phyloP scores from a whole-genome alignment of 1,139 yeast species.

The Yamadazyma siamensis region DNA sequence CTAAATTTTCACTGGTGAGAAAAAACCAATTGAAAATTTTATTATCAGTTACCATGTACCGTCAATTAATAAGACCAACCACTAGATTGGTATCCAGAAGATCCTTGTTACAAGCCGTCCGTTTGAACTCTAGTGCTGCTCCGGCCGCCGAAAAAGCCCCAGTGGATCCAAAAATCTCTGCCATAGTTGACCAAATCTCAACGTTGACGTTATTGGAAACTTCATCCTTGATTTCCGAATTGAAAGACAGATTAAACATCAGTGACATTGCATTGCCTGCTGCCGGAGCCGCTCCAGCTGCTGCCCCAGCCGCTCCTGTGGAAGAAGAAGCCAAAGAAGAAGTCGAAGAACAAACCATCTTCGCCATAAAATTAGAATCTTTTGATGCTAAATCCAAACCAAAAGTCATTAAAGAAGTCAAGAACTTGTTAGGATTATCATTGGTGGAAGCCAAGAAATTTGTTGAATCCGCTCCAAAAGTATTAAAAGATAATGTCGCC shows the following conservation, averaged over 20 bases:
- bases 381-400: slow-evolving; percentile 96
- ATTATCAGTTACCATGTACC: slow-evolving; percentile 18
- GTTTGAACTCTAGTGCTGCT: slow-evolving; percentile 56
- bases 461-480: slow-evolving; percentile 96
- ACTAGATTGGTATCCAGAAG: slow-evolving; percentile 31
- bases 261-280: slow-evolving; percentile 91
- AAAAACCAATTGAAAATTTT: slow-evolving; percentile 6
- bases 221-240: slow-evolving; percentile 74
- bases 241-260: slow-evolving; percentile 83
- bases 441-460: slow-evolving; percentile 96
- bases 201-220: slow-evolving; percentile 88
- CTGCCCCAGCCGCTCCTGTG: slow-evolving; percentile 68
- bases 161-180: slow-evolving; percentile 83
- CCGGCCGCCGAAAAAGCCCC: slow-evolving; percentile 40
- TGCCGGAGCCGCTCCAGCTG: slow-evolving; percentile 64
- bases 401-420: slow-evolving; percentile 95
- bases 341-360: slow-evolving; percentile 90
- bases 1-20: slow-evolving; percentile 1
- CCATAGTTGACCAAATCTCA: slow-evolving; percentile 89
- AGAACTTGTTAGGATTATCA: slow-evolving; percentile 84
- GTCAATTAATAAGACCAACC: slow-evolving; percentile 38
- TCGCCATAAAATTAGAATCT: slow-evolving; percentile 85
- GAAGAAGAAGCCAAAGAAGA: slow-evolving; percentile 78
- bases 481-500: slow-evolving; percentile 78
- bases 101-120: slow-evolving; percentile 17